These are phyloP conservation scores for Zygosaccharomyces pseudobailii DNA, from an alignment of 1,139 yeast species.

Conservation along the genomic window DNA sequence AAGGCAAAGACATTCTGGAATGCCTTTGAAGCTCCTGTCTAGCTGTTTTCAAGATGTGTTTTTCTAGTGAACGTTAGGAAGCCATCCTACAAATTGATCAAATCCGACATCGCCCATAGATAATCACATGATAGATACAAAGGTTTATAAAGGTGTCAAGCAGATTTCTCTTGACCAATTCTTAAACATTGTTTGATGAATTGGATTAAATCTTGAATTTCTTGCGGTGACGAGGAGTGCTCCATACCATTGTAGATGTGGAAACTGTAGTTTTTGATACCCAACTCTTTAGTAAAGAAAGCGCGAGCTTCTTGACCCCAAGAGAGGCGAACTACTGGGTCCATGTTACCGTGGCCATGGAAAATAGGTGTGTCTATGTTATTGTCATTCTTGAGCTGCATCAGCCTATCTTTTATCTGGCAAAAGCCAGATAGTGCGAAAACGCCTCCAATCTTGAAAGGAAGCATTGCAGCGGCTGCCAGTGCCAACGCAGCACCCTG, in stretches of 20 bases:
- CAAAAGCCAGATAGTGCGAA: constrained; percentile 75
- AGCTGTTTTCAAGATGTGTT: background rate
- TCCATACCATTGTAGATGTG: constrained; percentile 58
- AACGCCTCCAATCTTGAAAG: constrained; percentile 71
- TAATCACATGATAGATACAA: constrained; percentile 8
- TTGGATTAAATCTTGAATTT: constrained; percentile 52
- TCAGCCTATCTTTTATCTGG: constrained; percentile 46
- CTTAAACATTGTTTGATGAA: constrained; percentile 41
- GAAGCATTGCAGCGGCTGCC: constrained; percentile 47
- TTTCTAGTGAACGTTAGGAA: background rate
- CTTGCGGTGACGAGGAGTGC: constrained; percentile 66
- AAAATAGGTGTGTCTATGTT: constrained; percentile 72
- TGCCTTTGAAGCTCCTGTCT: background rate
- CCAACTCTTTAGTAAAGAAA: constrained; percentile 37
- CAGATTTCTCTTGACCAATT: background rate
- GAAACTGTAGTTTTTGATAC: constrained; percentile 46
- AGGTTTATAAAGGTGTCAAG: background rate
- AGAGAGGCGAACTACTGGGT: constrained; percentile 54
- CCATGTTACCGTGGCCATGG: constrained; percentile 83
- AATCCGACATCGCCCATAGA: background rate
- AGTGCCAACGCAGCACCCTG: constrained; percentile 87
- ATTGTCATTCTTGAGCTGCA: constrained; percentile 30
- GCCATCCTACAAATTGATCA: background rate
- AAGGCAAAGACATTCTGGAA: constrained; percentile 28
- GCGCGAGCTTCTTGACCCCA: constrained; percentile 48